A percentile compares a stretch with the other conserved stretches of the same genome.
These are phyloP conservation scores for Yamadazyma diddensiae DNA, from an alignment of 1,139 yeast species.

Conservation along the genomic window DNA sequence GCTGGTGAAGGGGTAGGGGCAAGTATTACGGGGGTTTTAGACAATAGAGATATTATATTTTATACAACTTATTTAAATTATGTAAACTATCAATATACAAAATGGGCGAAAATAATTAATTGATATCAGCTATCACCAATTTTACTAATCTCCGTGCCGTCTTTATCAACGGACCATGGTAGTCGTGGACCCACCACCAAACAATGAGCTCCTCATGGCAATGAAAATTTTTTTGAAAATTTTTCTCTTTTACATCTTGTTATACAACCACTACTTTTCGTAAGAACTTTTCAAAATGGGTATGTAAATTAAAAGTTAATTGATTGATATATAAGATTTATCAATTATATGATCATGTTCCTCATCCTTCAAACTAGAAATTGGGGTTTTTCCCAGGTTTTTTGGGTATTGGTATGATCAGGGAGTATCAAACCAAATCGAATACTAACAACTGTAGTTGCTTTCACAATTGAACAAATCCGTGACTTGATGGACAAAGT, in stretches of 20 bases:
- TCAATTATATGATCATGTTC: too few relatives aligned
- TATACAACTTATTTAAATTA: too few relatives aligned
- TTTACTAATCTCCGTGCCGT: background rate
- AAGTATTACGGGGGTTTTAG: too few relatives aligned
- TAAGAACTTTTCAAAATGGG: slow-evolving; percentile 28
- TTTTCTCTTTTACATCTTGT: slow-evolving; percentile 15
- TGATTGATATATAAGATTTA: too few relatives aligned
- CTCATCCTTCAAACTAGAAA: too few relatives aligned
- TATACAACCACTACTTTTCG: slow-evolving; percentile 5
- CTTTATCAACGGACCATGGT: background rate
- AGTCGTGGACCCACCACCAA: background rate
- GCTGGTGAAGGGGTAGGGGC: too few relatives aligned
- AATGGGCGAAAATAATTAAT: too few relatives aligned
- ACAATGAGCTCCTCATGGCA: slow-evolving; percentile 5
- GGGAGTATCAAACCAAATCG: too few relatives aligned
- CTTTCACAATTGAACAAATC: slow-evolving; percentile 88
- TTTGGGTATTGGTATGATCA: too few relatives aligned
- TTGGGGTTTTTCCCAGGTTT: background rate
- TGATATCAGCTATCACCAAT: too few relatives aligned
- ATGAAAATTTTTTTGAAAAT: slow-evolving; percentile 17
- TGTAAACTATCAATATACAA: too few relatives aligned
- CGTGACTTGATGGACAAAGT: slow-evolving; percentile 99
- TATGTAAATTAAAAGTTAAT: slow-evolving; percentile 29
- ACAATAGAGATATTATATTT: too few relatives aligned
- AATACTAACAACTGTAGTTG: slow-evolving; percentile 39